phyloP scores from a whole-genome alignment of 768 basidiomycete genomes.

The Podaxis rugospora region DNA sequence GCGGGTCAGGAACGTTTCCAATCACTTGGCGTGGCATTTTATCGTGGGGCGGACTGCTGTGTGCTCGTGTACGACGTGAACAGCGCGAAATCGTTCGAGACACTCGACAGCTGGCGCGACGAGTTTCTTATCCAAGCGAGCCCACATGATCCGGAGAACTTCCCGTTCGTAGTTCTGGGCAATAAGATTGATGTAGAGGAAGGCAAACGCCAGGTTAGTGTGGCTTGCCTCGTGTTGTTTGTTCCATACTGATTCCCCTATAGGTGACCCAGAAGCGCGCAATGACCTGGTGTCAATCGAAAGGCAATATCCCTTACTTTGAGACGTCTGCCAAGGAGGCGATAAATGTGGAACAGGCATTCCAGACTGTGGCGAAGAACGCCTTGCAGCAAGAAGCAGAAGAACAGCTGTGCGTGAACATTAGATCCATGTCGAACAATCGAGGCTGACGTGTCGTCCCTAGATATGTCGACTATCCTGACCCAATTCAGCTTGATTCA shows the following conservation, averaged over 20 bases:
- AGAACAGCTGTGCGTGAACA: slow-evolving; percentile 73
- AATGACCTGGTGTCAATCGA: slow-evolving; percentile 99
- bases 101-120: slow-evolving; percentile 98
- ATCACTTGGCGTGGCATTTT: slow-evolving; percentile 97
- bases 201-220: slow-evolving; percentile 87
- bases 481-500: slow-evolving; percentile 95
- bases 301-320: slow-evolving; percentile 99
- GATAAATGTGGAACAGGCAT: slow-evolving; percentile 99
- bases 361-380: slow-evolving; percentile 99
- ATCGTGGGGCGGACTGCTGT: slow-evolving; percentile 98
- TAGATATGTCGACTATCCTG: slow-evolving; percentile 98
- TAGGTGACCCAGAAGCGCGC: slow-evolving; percentile 99
- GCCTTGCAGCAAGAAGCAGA: slow-evolving; percentile 97
- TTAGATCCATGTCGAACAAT: slow-evolving; percentile 11
- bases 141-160: slow-evolving; percentile 99
- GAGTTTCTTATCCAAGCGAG: slow-evolving; percentile 99
- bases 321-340: slow-evolving; percentile 99
- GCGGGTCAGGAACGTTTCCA: slow-evolving; percentile 99
- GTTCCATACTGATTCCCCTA: neutral
- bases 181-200: slow-evolving; percentile 99
- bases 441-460: slow-evolving; percentile 1
- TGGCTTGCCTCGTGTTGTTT: neutral
- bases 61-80: slow-evolving; percentile 99
- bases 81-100: slow-evolving; percentile 97
- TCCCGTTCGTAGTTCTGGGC: slow-evolving; percentile 98